Evolutionary conservation across 331 rosid genomes (phyloP), one percentile per base, ranked within the genome.

Genomic region (Saraca asoca): DNA sequence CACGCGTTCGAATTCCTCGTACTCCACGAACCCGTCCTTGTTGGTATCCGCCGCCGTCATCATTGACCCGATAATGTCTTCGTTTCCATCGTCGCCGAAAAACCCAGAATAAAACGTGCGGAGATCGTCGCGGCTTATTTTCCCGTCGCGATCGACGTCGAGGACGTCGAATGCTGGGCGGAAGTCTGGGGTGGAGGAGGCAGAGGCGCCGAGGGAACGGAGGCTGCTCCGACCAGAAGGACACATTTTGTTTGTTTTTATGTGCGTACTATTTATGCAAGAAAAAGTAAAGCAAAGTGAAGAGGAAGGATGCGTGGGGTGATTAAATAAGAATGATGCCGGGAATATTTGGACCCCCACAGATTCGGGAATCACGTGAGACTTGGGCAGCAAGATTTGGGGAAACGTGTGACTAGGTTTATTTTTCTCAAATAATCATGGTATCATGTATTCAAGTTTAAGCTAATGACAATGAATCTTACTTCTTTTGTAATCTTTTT

Each of bases 1-100:
- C 35, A 90, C 92, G 29, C 83, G 75, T 79, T 94, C 92, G 75
- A 94, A 94, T 73, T 94, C 99, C 8, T 90, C 88, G 82, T 86
- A 94, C 78, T 85, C 91, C 24, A 94, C 96, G 69, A 81, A 88
- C 0, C 99, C 99, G 75, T 88, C 80, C 51, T 66, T 62, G 74
- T 90, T 80, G 15, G 84, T 75, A 57, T 94, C 99, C 3, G 99
- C 99, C 7, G 56, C 91, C 15, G 79, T 78, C 51, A 94, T 90
- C 97, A 94, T 94, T 0, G 85, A 75, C 0, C 82, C 68, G 9
- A 90, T 88, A 0, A 66, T 56, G 38, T 79, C 84, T 12, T 90
- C 98, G 9, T 79, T 88, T 19, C 58, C 71, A 0, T 61, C 81
- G 8, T 52, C 50, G 54, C 65, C 54, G 66, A 46, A 31, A 3